A percentile compares a stretch with the other conserved stretches of the same genome.
Conservation (phyloP, 345 rosid species). For the Erodium maritimum region DNA sequence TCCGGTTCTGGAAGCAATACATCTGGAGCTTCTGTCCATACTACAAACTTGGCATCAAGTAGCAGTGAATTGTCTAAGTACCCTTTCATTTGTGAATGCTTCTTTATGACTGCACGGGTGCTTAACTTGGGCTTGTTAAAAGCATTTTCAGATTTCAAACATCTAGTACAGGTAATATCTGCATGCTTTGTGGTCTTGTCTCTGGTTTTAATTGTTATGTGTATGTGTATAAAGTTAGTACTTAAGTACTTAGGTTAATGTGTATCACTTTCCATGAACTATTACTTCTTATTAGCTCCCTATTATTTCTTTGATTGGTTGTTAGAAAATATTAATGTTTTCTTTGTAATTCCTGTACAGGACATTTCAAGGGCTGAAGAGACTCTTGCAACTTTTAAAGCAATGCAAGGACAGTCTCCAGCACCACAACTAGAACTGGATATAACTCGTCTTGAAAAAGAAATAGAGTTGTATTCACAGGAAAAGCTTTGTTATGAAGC, state of each 20-base stretch:
- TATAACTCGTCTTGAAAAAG: slow-evolving; percentile 66
- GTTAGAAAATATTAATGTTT: background rate
- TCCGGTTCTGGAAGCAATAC: slow-evolving; percentile 46
- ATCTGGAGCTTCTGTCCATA: slow-evolving; percentile 16
- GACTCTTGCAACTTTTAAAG: slow-evolving; percentile 48
- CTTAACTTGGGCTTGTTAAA: slow-evolving; percentile 89
- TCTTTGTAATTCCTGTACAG: slow-evolving; percentile 19
- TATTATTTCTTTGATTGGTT: background rate
- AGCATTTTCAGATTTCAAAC: slow-evolving; percentile 95
- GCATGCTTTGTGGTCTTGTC: slow-evolving; percentile 2
- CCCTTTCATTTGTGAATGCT: slow-evolving; percentile 85
- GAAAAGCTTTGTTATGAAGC: slow-evolving; percentile 94
- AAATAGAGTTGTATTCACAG: slow-evolving; percentile 62
- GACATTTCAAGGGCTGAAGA: slow-evolving; percentile 84
- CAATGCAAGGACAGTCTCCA: slow-evolving; percentile 62
- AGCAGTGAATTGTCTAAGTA: slow-evolving; percentile 30
- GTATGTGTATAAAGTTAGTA: no score
- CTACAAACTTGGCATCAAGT: slow-evolving; percentile 25
- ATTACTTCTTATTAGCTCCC: background rate
- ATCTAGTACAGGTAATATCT: slow-evolving; percentile 74
- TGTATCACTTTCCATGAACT: background rate
- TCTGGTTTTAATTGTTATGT: slow-evolving; percentile 2
- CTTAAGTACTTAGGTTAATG: background rate
- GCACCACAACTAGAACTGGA: slow-evolving; percentile 57
- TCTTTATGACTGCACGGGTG: slow-evolving; percentile 97